Evolutionary conservation across 495 filamentous ascomycete genomes (phyloP), one percentile per base, ranked within the genome.

Genomic region (Tuber aestivum): DNA sequence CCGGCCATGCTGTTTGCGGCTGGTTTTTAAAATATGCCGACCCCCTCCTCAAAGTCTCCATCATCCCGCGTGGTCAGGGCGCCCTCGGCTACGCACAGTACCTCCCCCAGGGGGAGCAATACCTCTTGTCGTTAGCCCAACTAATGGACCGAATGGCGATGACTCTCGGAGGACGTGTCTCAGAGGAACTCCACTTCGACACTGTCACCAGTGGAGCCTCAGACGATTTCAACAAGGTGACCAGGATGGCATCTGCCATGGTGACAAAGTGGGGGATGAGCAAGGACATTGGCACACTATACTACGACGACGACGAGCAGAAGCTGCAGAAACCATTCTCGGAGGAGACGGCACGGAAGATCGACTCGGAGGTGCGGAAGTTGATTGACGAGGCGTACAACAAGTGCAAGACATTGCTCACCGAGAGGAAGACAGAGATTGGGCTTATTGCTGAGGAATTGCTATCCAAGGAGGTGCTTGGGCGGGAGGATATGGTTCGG

Each of bases 91-190:
- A 99, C 83, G 95, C 95, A 12, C 95, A 99, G 84, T 97, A 97
- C 83, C 88, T 99, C n/a, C 95, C 95, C 3, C 85, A 90, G 3
- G 89, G 91, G 42, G 95, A 99, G 83, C 92, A 92, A 40, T 97
- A 97, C 84, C 88, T 98, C 72, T 92, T 99, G 94, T 97, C 90
- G 78, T 90, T 93, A 78, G 91, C 94, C 84, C 95, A 99, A 86
- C 86, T 99, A 40, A 97, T 97, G 94, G 95, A 99, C 84, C 93
- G 96, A 76, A 99, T 99, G 96, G 95, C 96, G 77, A 99, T 99
- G 95, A 97, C 95, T 27, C 89, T 99, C 56, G 95, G 92, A 79
- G 95, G 95, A 4, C 91, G 95, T 77, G 92, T 99, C 61, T 94
- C 91, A 50, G 95, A 99, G 85, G 95, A 99, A 84, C 83, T 99